These are phyloP conservation scores for Populus nigra DNA, from an alignment of 345 rosid species.

Conservation along the genomic window DNA sequence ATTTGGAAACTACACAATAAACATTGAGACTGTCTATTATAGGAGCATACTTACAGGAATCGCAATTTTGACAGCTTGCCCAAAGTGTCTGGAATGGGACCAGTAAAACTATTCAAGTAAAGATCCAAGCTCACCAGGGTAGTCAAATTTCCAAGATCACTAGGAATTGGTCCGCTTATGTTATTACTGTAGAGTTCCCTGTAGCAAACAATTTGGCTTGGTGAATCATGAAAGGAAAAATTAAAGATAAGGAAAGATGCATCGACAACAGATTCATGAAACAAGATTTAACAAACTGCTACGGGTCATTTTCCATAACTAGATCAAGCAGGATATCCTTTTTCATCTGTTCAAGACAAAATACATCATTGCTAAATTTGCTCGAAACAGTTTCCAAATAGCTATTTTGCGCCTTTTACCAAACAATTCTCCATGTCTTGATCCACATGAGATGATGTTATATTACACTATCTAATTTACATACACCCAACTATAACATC, in stretches of 20 bases:
- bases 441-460: not conserved
- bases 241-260: not conserved
- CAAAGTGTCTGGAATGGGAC: constrained; percentile 82
- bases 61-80: constrained; percentile 88
- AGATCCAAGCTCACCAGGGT: constrained; percentile 98
- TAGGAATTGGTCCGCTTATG: constrained; percentile 83
- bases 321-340: not conserved
- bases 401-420: not conserved
- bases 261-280: not conserved
- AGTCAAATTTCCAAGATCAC: constrained; percentile 91
- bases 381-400: too few relatives aligned
- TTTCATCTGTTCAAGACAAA: not conserved
- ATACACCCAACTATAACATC: not conserved
- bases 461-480: not conserved
- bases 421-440: not conserved
- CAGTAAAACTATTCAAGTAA: constrained; percentile 83
- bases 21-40: not conserved
- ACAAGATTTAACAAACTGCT: not conserved
- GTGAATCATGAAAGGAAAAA: constrained; percentile 5
- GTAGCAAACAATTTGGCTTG: constrained; percentile 21
- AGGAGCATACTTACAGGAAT: constrained; percentile 68
- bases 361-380: not conserved
- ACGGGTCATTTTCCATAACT: not conserved
- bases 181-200: constrained; percentile 98
- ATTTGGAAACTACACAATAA: not conserved